Evolutionary conservation across 805 yeast species (phyloP).

Genomic region (Saccharomycopsis schoenii): DNA sequence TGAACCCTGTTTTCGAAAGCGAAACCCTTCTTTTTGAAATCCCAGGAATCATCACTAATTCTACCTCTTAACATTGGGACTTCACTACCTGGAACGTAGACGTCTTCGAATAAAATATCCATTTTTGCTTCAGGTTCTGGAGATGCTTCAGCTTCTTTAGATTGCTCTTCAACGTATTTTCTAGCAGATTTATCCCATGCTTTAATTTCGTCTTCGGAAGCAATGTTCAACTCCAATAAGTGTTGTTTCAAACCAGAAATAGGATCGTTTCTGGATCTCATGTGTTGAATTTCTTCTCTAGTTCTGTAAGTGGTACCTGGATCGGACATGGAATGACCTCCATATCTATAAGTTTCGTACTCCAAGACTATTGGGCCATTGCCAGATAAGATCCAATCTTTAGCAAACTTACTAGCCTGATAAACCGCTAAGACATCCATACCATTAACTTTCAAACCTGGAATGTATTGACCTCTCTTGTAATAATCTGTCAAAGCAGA

Average conservation of each 20-base stretch:
- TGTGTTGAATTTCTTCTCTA: conserved; percentile 98
- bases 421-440: conserved; percentile 94
- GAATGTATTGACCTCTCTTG: conserved; percentile 99
- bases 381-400: conserved; percentile 88
- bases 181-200: conserved; percentile 93
- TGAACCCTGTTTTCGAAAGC: conserved; percentile 21
- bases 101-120: conserved; percentile 92
- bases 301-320: conserved; percentile 99
- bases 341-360: conserved; percentile 98
- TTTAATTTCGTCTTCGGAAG: conserved; percentile 92
- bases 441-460: conserved; percentile 97
- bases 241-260: conserved; percentile 91
- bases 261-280: conserved; percentile 98
- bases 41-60: conserved; percentile 92
- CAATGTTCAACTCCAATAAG: conserved; percentile 71
- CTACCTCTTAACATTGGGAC: conserved; percentile 92
- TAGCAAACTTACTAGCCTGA: conserved; percentile 94
- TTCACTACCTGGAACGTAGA: conserved; percentile 91
- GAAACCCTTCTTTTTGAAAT: conserved; percentile 44
- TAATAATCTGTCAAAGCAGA: conserved; percentile 94
- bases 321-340: conserved; percentile 99
- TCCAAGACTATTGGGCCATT: conserved; percentile 95
- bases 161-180: conserved; percentile 90
- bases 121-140: conserved; percentile 94
- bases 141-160: conserved; percentile 84